These are phyloP conservation scores for Penicillium thymicola DNA, from an alignment of 2,329 filamentous ascomycete species.

Conservation along the genomic window DNA sequence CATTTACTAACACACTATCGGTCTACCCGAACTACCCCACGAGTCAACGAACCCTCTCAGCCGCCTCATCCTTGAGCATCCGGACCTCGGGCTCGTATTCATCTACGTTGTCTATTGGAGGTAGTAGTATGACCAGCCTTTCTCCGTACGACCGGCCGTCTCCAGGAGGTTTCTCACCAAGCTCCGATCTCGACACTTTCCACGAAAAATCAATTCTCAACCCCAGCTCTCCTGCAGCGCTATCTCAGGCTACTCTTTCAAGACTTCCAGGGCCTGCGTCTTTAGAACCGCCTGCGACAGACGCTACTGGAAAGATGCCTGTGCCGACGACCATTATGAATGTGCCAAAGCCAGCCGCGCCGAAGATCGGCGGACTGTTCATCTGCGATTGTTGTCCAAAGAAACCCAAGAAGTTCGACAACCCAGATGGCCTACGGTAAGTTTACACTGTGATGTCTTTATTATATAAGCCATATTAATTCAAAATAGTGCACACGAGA, in stretches of 20 bases:
- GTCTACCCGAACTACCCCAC: conserved; percentile 54
- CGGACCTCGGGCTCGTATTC: conserved; percentile 59
- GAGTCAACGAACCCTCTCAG: conserved; percentile 61
- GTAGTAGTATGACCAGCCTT: conserved; percentile 64
- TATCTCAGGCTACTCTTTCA: conserved; percentile 37
- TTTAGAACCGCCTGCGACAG: conserved; percentile 40
- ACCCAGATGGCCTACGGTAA: conserved; percentile 77
- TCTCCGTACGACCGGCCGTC: conserved; percentile 61
- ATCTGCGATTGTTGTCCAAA: conserved; percentile 96
- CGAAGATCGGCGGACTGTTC: conserved; percentile 56
- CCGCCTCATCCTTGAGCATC: conserved; percentile 60
- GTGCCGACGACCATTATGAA: conserved; percentile 34
- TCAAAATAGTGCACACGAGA: conserved; percentile 69
- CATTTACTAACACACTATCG: conserved; percentile 54
- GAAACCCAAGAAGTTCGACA: conserved; percentile 94
- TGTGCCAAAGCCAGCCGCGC: conserved; percentile 33
- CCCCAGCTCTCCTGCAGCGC: conserved; percentile 47
- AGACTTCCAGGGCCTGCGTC: conserved; percentile 35
- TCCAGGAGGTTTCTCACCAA: conserved; percentile 58
- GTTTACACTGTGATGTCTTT: conserved; percentile 22
- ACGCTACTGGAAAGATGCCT: conserved; percentile 48
- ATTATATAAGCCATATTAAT: not conserved
- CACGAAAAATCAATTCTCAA: conserved; percentile 51
- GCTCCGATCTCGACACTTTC: conserved; percentile 53
- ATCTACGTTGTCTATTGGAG: conserved; percentile 59